Conservation (phyloP, 208 protist genomes). For the Trypanosoma rangeli region DNA sequence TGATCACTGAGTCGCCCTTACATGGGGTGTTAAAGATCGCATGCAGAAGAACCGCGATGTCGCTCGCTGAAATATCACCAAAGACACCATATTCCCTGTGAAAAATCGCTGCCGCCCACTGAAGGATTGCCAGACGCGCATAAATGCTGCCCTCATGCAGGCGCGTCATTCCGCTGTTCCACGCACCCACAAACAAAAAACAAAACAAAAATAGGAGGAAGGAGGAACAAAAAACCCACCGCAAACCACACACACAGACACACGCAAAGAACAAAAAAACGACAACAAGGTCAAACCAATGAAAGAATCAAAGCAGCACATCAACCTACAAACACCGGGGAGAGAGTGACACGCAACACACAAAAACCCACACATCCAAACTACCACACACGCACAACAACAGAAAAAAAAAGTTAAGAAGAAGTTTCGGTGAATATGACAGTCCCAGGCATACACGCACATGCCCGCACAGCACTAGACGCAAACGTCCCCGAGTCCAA, state of each 20-base stretch:
- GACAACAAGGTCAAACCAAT: constrained; percentile 11
- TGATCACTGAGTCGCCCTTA: neutral
- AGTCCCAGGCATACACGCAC: neutral
- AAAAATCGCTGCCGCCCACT: constrained; percentile 62
- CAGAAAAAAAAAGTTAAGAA: constrained; percentile 17
- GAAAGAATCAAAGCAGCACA: neutral
- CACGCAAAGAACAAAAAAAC: constrained; percentile 3
- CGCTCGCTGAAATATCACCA: constrained; percentile 51
- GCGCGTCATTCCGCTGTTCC: constrained; percentile 4
- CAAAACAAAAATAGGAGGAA: constrained; percentile 11
- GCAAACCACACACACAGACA: neutral
- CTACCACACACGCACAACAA: constrained; percentile 8
- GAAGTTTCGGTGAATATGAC: neutral
- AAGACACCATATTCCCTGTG: constrained; percentile 39
- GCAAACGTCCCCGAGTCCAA: neutral
- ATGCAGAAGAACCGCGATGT: constrained; percentile 71
- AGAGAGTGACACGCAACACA: neutral
- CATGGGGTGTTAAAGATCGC: constrained; percentile 39
- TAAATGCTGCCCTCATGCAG: constrained; percentile 29
- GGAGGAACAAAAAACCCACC: constrained; percentile 6
- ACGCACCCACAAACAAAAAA: constrained; percentile 8
- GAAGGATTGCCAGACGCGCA: constrained; percentile 56
- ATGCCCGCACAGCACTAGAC: neutral
- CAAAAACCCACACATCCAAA: constrained; percentile 1
- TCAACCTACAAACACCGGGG: neutral